Base-by-base conservation (phyloP, 148 eudicot genomes). In the Rhododendron molle region DNA sequence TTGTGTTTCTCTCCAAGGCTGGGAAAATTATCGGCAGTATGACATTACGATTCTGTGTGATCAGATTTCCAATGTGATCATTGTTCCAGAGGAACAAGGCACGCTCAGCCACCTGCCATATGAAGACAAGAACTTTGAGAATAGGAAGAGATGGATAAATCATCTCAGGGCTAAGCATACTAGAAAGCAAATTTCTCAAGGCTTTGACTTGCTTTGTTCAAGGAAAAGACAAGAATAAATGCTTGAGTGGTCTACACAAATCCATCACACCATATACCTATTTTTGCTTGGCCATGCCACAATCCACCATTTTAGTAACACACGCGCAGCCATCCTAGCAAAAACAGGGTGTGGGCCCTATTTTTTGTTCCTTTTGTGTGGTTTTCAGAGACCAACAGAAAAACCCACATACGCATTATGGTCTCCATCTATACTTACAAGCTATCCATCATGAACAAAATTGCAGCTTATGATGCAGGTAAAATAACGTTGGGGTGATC, bases 61-160 rank as follows among this genome's bases (percentile, higher is more conserved):
- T 92, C 76, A 92, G 90, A 85, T 86, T 92, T 71, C 90, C 88
- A 23, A 92, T 85, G 82, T 90, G 92, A 87, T 92, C 92, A 23
- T 90, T 92, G 89, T 87, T 89, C 94, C 92, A 90, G 65, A 92
- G 85, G 49, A 92, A 90, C 86, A 90, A 83, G 40, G 92, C 89
- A 69, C 91, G 92, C 86, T 92, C 94, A 2, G 92, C 92, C 60
- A 92, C 92, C 92, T 92, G 86, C 80, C 40, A 74, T 13, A 83
- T 14, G 72, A 50, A 52, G 46, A 36, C 30, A 83, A 28, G 34
- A 16, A 36, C 72, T 50, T 76, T 49, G 23, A 47, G 38, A 28
- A 83, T 38, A 83, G 15, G 36, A 82, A 54, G 20, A 54, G 28
- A 82, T 23, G 34, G 21, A 52, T 6, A 7, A 54, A 84, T 52